Evolutionary conservation across 257 asterid genomes (phyloP), one percentile per base, ranked within the genome.

Genomic region (Paulownia fortunei): DNA sequence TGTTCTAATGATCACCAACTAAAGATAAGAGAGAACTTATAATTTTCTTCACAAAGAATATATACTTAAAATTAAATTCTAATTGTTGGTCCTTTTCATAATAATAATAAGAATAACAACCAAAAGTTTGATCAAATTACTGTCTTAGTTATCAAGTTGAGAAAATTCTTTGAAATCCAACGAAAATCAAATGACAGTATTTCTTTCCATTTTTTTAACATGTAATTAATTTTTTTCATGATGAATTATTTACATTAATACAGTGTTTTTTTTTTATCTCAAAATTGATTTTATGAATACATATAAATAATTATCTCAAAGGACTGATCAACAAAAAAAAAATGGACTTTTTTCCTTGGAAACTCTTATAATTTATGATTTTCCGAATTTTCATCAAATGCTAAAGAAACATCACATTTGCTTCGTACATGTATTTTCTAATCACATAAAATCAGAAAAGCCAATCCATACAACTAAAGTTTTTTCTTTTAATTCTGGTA

Each of bases 11-110:
- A n/a, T 74, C 79, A 75, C 72, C 75, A 78, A 49, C 80, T 70
- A 75, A 65, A 81, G 88, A 81, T 81, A 79, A 81, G 85, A 74
- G 63, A 41, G 82, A 81, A 84, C 80, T 81, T 70, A 64, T 39
- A 39, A 60, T 81, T 66, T 72, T 79, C 58, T 76, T 58, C 58
- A 36, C 30, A 72, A 27, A 60, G 87, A 72, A 76, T 80, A 72
- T 71, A 65, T 83, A 47, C 87, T 70, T 67, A 27, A 64, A 72
- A 69, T 47, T 80, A 41, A 82, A 73, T 77, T 76, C 64, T 30
- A 67, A 21, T 80, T 80, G 56, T 66, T 77, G 2, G 83, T 77
- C 80, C 21, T 73, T 73, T 46, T 73, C 79, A 54, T 73, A 73
- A 82, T 69, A 82, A 73, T 77, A 80, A 54, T 73, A 73, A 82